These are phyloP conservation scores for Hydrangea macrophylla DNA, from an alignment of 148 eudicot genomes.

Conservation along the genomic window DNA sequence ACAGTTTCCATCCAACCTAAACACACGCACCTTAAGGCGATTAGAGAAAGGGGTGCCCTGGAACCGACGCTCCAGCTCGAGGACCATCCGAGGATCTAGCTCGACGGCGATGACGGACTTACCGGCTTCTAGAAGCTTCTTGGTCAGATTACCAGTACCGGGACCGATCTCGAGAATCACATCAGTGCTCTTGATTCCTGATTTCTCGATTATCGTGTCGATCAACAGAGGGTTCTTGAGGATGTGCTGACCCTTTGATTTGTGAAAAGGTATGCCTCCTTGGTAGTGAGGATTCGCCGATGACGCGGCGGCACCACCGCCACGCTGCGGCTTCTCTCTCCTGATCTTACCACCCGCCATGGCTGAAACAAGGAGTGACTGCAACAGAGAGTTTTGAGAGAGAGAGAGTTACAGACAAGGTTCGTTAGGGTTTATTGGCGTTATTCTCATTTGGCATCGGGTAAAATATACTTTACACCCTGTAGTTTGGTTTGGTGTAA, in stretches of 20 bases:
- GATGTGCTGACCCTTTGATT: constrained; percentile 76
- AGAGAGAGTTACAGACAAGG: no score
- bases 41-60: constrained; percentile 61
- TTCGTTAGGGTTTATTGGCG: not conserved
- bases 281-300: constrained; percentile 39
- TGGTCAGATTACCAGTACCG: constrained; percentile 80
- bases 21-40: constrained; percentile 40
- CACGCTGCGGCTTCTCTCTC: constrained; percentile 44
- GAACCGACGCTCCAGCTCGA: constrained; percentile 75
- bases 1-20: not conserved
- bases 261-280: constrained; percentile 70
- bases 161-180: constrained; percentile 84
- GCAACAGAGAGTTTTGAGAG: not conserved
- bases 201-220: constrained; percentile 63
- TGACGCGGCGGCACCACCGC: constrained; percentile 17
- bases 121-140: constrained; percentile 75
- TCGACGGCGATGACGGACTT: constrained; percentile 78
- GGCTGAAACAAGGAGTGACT: not conserved
- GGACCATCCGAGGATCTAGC: constrained; percentile 80
- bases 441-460: no score
- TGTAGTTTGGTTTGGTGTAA: no score
- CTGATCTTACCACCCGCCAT: constrained; percentile 92
- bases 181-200: constrained; percentile 67
- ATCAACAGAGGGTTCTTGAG: constrained; percentile 60
- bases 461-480: no score